Percentiles rank a stretch among this genome's conserved stretches.
These are phyloP conservation scores for Solidago caesia DNA, from an alignment of 129 eudicot species.

Conservation along the genomic window DNA sequence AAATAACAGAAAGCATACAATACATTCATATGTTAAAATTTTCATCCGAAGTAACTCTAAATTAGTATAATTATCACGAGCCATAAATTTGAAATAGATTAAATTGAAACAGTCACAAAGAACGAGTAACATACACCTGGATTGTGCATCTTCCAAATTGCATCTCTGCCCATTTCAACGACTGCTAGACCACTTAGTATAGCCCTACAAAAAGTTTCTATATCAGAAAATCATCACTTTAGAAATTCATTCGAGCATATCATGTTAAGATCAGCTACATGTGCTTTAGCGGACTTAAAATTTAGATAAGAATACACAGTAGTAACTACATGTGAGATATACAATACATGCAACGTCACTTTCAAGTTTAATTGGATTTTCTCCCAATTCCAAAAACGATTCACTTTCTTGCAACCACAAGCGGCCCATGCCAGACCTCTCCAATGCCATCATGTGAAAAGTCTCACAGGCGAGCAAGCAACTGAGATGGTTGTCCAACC, in stretches of 20 bases:
- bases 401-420: too few species aligned
- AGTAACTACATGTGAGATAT: slow-evolving; percentile 1
- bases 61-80: too few species aligned
- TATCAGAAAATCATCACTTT: slow-evolving; percentile 19
- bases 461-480: too few species aligned
- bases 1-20: not conserved
- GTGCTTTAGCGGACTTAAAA: not conserved
- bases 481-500: too few species aligned
- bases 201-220: slow-evolving; percentile 30
- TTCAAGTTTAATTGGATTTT: too few species aligned
- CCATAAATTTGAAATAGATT: too few species aligned
- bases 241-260: not conserved
- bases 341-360: slow-evolving; percentile 21
- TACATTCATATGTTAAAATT: slow-evolving; percentile 7
- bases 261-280: slow-evolving; percentile 13
- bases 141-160: slow-evolving; percentile 38
- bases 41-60: not conserved
- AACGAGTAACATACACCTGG: slow-evolving; percentile 38
- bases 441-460: too few species aligned
- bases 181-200: slow-evolving; percentile 34
- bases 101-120: not conserved
- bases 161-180: slow-evolving; percentile 42
- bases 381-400: too few species aligned
- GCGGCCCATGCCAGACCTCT: too few species aligned
- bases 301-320: not conserved